Base-by-base conservation (phyloP, 306 rosid species). In the Acmispon strigosus region DNA sequence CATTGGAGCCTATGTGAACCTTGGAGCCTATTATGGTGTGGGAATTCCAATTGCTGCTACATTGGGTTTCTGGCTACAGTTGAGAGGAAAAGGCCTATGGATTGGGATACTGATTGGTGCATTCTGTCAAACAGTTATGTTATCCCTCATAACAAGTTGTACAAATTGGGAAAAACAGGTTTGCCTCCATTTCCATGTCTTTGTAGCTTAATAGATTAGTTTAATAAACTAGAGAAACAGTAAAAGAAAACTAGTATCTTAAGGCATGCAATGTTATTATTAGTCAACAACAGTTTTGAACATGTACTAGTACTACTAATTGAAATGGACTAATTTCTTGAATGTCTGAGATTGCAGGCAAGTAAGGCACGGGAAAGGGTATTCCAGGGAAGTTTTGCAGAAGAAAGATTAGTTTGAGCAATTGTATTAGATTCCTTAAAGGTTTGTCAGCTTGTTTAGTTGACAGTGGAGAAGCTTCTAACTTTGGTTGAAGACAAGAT, bases 21-120 rank as follows among this genome's bases (percentile, higher is more conserved):
- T 91, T 8, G 96, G 90, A 49, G 84, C 97, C 4, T 88, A 76
- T 68, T 91, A 91, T 84, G 77, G 77, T 1, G 56, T 85, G 61
- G 97, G 97, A 54, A 78, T 86, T 82, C 97, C 96, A 63, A 57
- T 64, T 76, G 89, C 92, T 55, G 79, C 69, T 14, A 39, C 68
- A 3, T 66, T 91, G 71, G 88, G 88, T 62, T 91, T 88, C 66
- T 85, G 79, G 88, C 6, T 72, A 7, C 32, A 67, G 10, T 63
- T 86, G 9, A 74, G 78, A 78, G 97, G 87, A 56, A 80, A 76
- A 64, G 97, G 97, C 7, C 79, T 91, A 7, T 91, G 97, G 97
- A 82, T 82, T 45, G 97, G 92, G 55, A 80, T 88, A 62, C 70
- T 80, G 14, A 5, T 14, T 11, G 97, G 97, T 69, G 43, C 89